Conservation (phyloP, 2,329 filamentous ascomycete species). For the Alternaria postmessia region DNA sequence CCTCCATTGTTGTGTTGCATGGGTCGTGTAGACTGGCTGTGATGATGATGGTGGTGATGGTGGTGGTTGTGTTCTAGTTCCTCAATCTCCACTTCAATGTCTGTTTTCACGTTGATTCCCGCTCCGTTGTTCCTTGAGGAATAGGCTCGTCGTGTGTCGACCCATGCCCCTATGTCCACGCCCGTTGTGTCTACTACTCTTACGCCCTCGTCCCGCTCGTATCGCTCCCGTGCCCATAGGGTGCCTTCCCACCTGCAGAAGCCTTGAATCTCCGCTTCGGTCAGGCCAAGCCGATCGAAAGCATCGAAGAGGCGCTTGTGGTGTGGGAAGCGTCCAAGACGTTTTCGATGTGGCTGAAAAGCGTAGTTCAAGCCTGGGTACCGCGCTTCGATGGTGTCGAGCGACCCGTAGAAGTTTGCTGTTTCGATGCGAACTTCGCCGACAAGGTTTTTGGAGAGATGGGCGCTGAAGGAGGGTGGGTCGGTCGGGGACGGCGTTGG, state of each 20-base stretch:
- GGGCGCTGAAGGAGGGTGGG: slow-evolving; percentile 73
- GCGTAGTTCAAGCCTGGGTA: slow-evolving; percentile 84
- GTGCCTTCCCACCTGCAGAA: slow-evolving; percentile 86
- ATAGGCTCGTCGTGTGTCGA: slow-evolving; percentile 47
- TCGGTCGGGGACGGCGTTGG: slow-evolving; percentile 72
- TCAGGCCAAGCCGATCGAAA: slow-evolving; percentile 75
- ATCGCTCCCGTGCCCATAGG: slow-evolving; percentile 82
- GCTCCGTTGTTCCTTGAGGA: slow-evolving; percentile 4
- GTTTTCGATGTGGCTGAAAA: slow-evolving; percentile 74
- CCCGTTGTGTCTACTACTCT: slow-evolving; percentile 75
- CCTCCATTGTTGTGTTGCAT: slow-evolving; percentile 2
- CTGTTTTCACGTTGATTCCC: slow-evolving; percentile 53
- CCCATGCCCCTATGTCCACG: slow-evolving; percentile 71
- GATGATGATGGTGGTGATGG: neutral
- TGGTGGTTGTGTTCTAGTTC: slow-evolving; percentile 23
- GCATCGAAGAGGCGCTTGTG: slow-evolving; percentile 78
- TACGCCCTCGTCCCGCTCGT: slow-evolving; percentile 76
- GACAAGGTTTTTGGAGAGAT: slow-evolving; percentile 75
- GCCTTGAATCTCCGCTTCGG: slow-evolving; percentile 71
- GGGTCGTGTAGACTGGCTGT: neutral
- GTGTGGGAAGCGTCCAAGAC: slow-evolving; percentile 79
- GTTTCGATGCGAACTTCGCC: slow-evolving; percentile 82
- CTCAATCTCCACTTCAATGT: slow-evolving; percentile 53
- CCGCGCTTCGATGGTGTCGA: slow-evolving; percentile 80
- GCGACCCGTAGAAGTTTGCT: slow-evolving; percentile 78